Percentiles rank a stretch among this genome's conserved stretches.
Conservation (phyloP, 192 early-diverging fungal genomes). For the Entomortierella chlamydospora region DNA sequence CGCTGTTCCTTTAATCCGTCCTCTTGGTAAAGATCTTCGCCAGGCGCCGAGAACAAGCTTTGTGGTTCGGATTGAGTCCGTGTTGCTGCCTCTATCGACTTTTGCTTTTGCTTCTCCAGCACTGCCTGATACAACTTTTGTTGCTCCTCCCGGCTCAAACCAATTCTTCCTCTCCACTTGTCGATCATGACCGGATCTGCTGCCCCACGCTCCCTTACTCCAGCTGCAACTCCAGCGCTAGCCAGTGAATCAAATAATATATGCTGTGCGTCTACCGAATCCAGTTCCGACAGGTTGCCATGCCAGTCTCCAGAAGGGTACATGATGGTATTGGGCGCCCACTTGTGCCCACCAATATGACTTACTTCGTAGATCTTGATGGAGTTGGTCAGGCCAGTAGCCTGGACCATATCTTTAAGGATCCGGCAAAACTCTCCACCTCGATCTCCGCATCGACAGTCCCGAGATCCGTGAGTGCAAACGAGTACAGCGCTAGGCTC, state of each 20-base stretch:
- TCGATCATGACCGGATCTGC: slow-evolving; percentile 49
- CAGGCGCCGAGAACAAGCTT: slow-evolving; percentile 37
- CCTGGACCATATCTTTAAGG: slow-evolving; percentile 54
- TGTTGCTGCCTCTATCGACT: not conserved
- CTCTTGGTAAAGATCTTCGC: slow-evolving; percentile 45
- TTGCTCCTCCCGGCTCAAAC: slow-evolving; percentile 57
- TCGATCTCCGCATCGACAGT: slow-evolving; percentile 61
- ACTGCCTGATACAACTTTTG: slow-evolving; percentile 33
- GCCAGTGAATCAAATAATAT: slow-evolving; percentile 57
- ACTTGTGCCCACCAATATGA: slow-evolving; percentile 73
- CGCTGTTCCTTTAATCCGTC: slow-evolving; percentile 40
- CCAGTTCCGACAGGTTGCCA: slow-evolving; percentile 53
- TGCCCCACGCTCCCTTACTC: slow-evolving; percentile 18
- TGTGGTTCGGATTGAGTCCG: not conserved
- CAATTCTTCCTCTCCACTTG: slow-evolving; percentile 66
- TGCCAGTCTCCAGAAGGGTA: slow-evolving; percentile 70
- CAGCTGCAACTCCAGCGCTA: slow-evolving; percentile 37
- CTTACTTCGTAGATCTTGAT: slow-evolving; percentile 58
- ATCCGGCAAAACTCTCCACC: slow-evolving; percentile 53
- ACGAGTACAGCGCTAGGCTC: slow-evolving; percentile 50
- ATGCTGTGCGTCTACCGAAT: slow-evolving; percentile 48
- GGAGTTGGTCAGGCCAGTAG: slow-evolving; percentile 17
- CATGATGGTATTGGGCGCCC: slow-evolving; percentile 67
- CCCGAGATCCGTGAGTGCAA: slow-evolving; percentile 60
- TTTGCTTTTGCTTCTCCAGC: slow-evolving; percentile 14